phyloP scores from a whole-genome alignment of 2,329 filamentous ascomycete genomes.

The Emergomyces africanus region DNA sequence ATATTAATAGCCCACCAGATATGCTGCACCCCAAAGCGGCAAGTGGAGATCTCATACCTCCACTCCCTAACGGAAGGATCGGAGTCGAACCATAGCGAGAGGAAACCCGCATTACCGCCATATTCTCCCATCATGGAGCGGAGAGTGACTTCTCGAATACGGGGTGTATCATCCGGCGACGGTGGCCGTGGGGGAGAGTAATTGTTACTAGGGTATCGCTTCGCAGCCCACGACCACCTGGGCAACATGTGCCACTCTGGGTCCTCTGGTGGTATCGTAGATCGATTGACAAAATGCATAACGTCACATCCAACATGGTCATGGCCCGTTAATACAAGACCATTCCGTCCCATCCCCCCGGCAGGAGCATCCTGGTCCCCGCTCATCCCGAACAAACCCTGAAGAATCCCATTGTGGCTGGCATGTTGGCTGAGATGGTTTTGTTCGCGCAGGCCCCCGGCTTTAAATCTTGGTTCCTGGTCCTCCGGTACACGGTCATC shows the following conservation, averaged over 20 bases:
- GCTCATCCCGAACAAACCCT: slow-evolving; percentile 71
- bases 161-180: slow-evolving; percentile 18
- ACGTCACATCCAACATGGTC: slow-evolving; percentile 92
- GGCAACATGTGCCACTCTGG: slow-evolving; percentile 8
- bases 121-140: slow-evolving; percentile 98
- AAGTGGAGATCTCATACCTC: slow-evolving; percentile 68
- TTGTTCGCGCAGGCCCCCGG: slow-evolving; percentile 59
- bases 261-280: slow-evolving; percentile 2
- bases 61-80: slow-evolving; percentile 50
- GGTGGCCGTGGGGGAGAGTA: not conserved
- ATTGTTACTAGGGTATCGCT: slow-evolving; percentile 14
- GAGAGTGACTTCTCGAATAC: slow-evolving; percentile 76
- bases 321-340: slow-evolving; percentile 81
- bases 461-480: slow-evolving; percentile 23
- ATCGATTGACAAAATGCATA: slow-evolving; percentile 66
- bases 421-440: slow-evolving; percentile 70
- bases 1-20: slow-evolving; percentile 89
- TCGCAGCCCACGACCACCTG: slow-evolving; percentile 25
- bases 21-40: slow-evolving; percentile 72
- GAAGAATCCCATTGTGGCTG: slow-evolving; percentile 57
- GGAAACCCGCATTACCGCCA: slow-evolving; percentile 76
- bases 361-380: slow-evolving; percentile 46
- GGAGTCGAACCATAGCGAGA: slow-evolving; percentile 81
- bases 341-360: slow-evolving; percentile 53
- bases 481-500: slow-evolving; percentile 31